Base-by-base conservation (phyloP, 2,329 filamentous ascomycete species). In the Sclerotinia borealis region DNA sequence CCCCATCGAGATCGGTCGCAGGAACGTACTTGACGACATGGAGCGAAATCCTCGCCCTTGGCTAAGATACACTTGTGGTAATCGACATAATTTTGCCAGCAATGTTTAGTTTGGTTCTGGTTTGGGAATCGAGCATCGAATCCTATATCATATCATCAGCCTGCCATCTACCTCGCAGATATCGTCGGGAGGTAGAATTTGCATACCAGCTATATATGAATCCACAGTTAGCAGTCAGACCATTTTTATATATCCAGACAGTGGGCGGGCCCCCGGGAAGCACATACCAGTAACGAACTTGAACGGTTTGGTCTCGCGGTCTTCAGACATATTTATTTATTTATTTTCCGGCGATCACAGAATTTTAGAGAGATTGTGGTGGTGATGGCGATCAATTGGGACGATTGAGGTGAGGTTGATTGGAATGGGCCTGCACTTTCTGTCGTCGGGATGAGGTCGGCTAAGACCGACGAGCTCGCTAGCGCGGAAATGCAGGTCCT, bases 81-180 rank as follows among this genome's bases (percentile, higher is more conserved):
- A 81, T 99, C 95, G 83, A 99, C 95, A 82, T 99, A 99, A 87
- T 99, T 99, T 80, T 99, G 96, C 95, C 95, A 99, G 91, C 95
- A 99, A 87, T 99, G 93, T 90, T 97, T 97, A 81, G 93, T 90
- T 83, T 95, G 91, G 84, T 99, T 99, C 84, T 87, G 83, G 85
- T 99, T 96, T 76, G 95, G 95, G 84, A 98, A 99, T 79, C 95
- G 93, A 80, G 95, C 95, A 79, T 99, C 95, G 83, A 96, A 96
- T 84, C 95, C 95, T 97, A 74, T 69, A 55, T 64, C 48, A 15
- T 43, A 63, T 54, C 56, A 65, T 70, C 66, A 72, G 68, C 69
- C 41, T 45, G 31, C 48, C 6, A 7, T 10, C 22, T 11, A 49
- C 22, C 41, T 36, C 54, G 47, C 25, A 48, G 3, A 17, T 15